Percentiles rank a stretch among this genome's conserved stretches.
Evolutionary conservation across 2,329 filamentous ascomycete genomes (phyloP).

Genomic region (Diaporthe citriasiana): DNA sequence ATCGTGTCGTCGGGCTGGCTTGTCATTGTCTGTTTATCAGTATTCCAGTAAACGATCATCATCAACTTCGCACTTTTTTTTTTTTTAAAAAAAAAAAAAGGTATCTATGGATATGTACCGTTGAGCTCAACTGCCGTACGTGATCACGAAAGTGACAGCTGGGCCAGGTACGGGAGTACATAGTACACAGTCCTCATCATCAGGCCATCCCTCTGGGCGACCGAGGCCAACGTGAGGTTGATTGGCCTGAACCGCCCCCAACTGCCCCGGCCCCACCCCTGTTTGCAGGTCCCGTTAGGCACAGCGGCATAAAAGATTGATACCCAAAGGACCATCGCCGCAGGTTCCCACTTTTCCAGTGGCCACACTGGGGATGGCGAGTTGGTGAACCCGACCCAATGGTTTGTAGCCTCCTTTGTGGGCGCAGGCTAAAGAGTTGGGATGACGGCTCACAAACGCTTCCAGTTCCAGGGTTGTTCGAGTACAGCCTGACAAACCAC

Average conservation of each 20-base stretch:
- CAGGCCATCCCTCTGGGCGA: conserved; percentile 32
- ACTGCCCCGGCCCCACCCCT: conserved; percentile 24
- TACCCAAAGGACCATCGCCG: conserved; percentile 33
- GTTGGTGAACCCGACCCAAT: conserved; percentile 27
- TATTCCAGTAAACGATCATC: not conserved
- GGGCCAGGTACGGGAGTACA: conserved; percentile 25
- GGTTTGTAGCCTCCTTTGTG: conserved; percentile 24
- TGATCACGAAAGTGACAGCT: not conserved
- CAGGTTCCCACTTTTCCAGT: conserved; percentile 31
- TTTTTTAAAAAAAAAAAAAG: not conserved
- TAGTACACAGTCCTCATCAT: conserved; percentile 24
- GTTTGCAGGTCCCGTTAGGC: conserved; percentile 37
- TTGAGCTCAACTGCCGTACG: conserved; percentile 11
- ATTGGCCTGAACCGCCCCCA: conserved; percentile 32
- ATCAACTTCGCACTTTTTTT: not conserved
- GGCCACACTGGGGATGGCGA: conserved; percentile 28
- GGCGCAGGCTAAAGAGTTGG: conserved; percentile 21
- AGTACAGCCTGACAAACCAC: conserved; percentile 6
- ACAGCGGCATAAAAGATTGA: conserved; percentile 36
- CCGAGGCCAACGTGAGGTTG: conserved; percentile 32
- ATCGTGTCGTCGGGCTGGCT: not conserved
- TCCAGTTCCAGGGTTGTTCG: conserved; percentile 23
- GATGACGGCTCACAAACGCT: conserved; percentile 32
- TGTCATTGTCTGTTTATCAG: not conserved
- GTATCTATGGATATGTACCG: not conserved